phyloP scores from a whole-genome alignment of 2,329 filamentous ascomycete genomes.

The Didymosphaeria variabile region DNA sequence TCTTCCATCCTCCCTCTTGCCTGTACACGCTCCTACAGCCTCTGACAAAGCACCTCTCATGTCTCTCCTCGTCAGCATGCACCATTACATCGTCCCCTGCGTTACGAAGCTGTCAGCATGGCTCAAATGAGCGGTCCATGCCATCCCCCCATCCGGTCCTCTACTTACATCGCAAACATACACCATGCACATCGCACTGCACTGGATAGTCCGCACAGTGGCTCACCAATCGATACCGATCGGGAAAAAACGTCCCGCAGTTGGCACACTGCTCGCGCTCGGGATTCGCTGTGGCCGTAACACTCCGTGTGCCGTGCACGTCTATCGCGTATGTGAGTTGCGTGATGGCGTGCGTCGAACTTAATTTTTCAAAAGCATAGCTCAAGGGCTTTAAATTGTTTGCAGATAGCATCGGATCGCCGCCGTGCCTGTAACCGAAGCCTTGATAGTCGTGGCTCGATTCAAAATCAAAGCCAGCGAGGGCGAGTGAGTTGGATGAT shows the following conservation, averaged over 20 bases:
- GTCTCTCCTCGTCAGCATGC: slow-evolving; percentile 26
- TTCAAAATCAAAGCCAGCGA: slow-evolving; percentile 10
- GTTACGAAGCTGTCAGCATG: neutral
- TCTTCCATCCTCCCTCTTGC: slow-evolving; percentile 27
- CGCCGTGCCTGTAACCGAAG: neutral
- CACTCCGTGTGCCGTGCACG: slow-evolving; percentile 18
- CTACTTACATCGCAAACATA: slow-evolving; percentile 25
- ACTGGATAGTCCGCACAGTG: slow-evolving; percentile 26
- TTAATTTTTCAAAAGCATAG: slow-evolving; percentile 22
- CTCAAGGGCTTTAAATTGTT: slow-evolving; percentile 11
- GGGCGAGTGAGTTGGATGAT: neutral
- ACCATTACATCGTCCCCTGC: slow-evolving; percentile 23
- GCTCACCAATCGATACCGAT: slow-evolving; percentile 16
- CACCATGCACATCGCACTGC: slow-evolving; percentile 28
- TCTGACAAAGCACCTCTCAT: slow-evolving; percentile 35
- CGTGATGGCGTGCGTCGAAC: slow-evolving; percentile 24
- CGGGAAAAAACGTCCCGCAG: slow-evolving; percentile 30
- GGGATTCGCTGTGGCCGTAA: slow-evolving; percentile 30
- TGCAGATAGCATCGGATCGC: neutral
- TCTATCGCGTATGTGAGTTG: slow-evolving; percentile 24
- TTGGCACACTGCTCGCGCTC: slow-evolving; percentile 31
- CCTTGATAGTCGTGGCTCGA: neutral
- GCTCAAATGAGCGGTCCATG: neutral
- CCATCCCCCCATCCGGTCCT: neutral
- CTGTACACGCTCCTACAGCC: slow-evolving; percentile 29